Base-by-base conservation (phyloP, 225 moss, liverwort and hornwort species). In the Antitrichia curtipendula region DNA sequence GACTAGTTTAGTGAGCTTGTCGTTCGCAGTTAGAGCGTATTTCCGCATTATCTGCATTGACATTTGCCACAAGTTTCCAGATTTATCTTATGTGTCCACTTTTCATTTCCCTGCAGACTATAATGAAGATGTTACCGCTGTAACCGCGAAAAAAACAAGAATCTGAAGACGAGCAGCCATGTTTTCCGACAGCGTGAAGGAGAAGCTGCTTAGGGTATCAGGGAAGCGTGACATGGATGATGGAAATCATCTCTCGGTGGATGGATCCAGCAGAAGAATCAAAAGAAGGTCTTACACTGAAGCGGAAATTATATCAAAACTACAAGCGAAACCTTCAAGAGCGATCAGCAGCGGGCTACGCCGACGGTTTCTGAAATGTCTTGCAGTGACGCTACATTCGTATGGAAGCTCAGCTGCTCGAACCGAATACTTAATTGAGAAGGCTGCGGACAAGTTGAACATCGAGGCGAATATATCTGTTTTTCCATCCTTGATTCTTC, bases 361-460 rank as follows among this genome's bases (percentile, higher is more conserved):
- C 56, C 92, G 92, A 74, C 82, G 88, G 52, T 95, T 95, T 87
- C 87, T 95, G 40, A 91, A 93, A 78, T 90, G 90, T 27, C 92
- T 95, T n/a, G 92, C 95, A 32, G 88, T 88, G 68, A 80, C 93
- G 18, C 90, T 95, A 17, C 93, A 93, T 87, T 83, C 91, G 54
- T 95, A 93, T 68, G 95, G 95, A 78, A 93, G 95, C 88, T 92
- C 93, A 8, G 93, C 92, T 58, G 40, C 95, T 75, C 93, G 95
- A 32, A 95, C 95, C 8, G 93, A 95, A 70, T 95, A 95, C 73
- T 86, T 95, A 63, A 93, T 93, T 61, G 93, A 95, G 82, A 95
- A 83, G 70, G 95, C 90, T 27, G 90, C 95, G 29, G 91, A 92
- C 90, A 92, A 85, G 60, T 64, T 95, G 74, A 83, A 89, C 9